Evolutionary conservation across 306 rosid genomes (phyloP).

Genomic region (Sicyos edulis): DNA sequence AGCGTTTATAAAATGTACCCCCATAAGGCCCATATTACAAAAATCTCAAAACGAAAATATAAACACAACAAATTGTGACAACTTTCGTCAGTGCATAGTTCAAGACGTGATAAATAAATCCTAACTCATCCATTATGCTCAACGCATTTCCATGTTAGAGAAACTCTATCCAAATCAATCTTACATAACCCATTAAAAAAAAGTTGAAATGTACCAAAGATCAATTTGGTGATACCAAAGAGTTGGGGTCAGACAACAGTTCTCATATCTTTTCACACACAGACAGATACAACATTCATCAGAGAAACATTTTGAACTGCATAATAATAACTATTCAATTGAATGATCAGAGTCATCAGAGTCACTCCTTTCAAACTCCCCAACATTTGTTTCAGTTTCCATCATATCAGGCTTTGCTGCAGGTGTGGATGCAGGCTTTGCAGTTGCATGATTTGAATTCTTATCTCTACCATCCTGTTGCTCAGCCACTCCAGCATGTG

Average conservation of each 20-base stretch:
- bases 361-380: slow-evolving; percentile 77
- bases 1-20: too few species aligned
- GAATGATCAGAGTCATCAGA: slow-evolving; percentile 86
- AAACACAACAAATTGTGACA: too few species aligned
- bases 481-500: slow-evolving; percentile 71
- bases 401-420: slow-evolving; percentile 48
- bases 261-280: too few species aligned
- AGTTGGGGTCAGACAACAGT: background rate
- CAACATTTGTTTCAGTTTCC: slow-evolving; percentile 52
- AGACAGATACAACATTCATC: too few species aligned
- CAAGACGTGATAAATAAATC: background rate
- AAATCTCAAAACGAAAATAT: too few species aligned
- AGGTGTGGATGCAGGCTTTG: slow-evolving; percentile 52
- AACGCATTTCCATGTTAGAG: background rate
- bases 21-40: too few species aligned
- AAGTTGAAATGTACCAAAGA: too few species aligned
- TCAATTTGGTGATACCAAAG: too few species aligned
- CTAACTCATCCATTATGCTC: background rate
- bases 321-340: slow-evolving; percentile 20
- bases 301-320: background rate
- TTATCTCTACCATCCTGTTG: slow-evolving; percentile 60
- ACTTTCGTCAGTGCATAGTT: too few species aligned
- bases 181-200: too few species aligned
- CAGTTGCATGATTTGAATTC: slow-evolving; percentile 36
- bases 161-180: background rate